phyloP scores from a whole-genome alignment of 352 stramenopile species.

The Globisporangium spinosum region DNA sequence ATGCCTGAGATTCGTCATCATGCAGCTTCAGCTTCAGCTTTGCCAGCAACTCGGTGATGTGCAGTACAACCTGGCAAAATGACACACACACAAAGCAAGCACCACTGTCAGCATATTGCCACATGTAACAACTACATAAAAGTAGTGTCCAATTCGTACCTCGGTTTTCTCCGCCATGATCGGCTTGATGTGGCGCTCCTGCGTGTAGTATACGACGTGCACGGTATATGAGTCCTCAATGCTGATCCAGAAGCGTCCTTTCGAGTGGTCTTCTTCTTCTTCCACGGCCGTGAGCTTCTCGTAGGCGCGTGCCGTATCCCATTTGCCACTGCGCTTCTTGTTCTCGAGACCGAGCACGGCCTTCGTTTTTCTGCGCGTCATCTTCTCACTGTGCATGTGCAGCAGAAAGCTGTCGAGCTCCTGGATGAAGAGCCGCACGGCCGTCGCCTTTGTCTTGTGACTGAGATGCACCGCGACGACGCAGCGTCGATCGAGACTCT shows the following conservation, averaged over 20 bases:
- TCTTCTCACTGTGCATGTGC: constrained; percentile 32
- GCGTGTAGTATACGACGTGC: constrained; percentile 75
- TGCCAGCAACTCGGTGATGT: constrained; percentile 50
- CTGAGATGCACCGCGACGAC: constrained; percentile 57
- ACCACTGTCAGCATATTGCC: not conserved
- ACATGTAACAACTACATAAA: not conserved
- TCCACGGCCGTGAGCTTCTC: constrained; percentile 19
- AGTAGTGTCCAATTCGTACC: constrained; percentile 24
- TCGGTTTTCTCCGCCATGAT: constrained; percentile 71
- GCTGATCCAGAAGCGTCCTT: constrained; percentile 66
- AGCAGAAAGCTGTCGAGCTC: constrained; percentile 56
- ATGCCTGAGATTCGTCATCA: constrained; percentile 12
- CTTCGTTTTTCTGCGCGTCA: constrained; percentile 26
- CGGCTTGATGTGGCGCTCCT: constrained; percentile 56
- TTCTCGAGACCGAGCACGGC: constrained; percentile 47
- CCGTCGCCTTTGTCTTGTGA: constrained; percentile 41
- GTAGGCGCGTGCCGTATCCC: constrained; percentile 38
- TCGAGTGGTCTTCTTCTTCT: constrained; percentile 27
- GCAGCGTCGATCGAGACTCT: constrained; percentile 52
- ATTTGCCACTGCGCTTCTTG: constrained; percentile 32
- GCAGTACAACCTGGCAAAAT: constrained; percentile 42
- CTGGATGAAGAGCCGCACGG: constrained; percentile 70
- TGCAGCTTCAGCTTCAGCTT: constrained; percentile 36
- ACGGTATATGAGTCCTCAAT: constrained; percentile 63
- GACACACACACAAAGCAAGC: not conserved